Percentiles rank a stretch among this genome's conserved stretches.
Evolutionary conservation across 2,329 filamentous ascomycete species (phyloP).

Genomic region (Botrytis cinerea): DNA sequence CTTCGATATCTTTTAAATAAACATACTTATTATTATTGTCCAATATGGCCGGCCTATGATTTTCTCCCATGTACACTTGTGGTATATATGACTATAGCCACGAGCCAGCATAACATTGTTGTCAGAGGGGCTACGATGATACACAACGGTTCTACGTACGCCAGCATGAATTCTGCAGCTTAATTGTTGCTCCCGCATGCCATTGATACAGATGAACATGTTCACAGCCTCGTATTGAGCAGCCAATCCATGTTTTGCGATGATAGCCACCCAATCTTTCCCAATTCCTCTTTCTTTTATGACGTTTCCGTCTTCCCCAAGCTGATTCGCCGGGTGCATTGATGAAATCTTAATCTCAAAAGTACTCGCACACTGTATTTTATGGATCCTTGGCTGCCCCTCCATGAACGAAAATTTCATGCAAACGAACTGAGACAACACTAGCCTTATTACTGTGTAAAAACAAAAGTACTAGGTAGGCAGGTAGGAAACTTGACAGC

Average conservation of each 20-base stretch:
- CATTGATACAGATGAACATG: neutral
- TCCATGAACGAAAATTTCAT: conserved; percentile 18
- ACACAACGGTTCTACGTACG: neutral
- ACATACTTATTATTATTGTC: neutral
- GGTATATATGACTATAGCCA: neutral
- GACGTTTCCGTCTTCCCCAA: neutral
- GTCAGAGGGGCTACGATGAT: neutral
- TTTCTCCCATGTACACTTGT: neutral
- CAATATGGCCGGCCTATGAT: neutral
- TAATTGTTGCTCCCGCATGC: neutral
- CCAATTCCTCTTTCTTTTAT: neutral
- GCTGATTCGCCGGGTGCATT: neutral
- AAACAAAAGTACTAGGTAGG: neutral
- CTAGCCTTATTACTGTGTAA: neutral
- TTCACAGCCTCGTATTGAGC: neutral
- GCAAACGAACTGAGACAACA: neutral
- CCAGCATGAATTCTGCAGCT: neutral
- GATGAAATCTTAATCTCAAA: neutral
- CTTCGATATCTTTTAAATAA: neutral
- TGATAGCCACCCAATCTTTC: neutral
- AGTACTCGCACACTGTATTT: conserved; percentile 13
- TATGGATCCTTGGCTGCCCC: conserved; percentile 25
- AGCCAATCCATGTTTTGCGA: neutral
- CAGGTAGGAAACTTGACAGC: neutral
- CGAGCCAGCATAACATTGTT: neutral